Percentiles rank a stretch among this genome's conserved stretches.
These are phyloP conservation scores for Lactifluus volemus DNA, from an alignment of 768 basidiomycete species.

Conservation along the genomic window DNA sequence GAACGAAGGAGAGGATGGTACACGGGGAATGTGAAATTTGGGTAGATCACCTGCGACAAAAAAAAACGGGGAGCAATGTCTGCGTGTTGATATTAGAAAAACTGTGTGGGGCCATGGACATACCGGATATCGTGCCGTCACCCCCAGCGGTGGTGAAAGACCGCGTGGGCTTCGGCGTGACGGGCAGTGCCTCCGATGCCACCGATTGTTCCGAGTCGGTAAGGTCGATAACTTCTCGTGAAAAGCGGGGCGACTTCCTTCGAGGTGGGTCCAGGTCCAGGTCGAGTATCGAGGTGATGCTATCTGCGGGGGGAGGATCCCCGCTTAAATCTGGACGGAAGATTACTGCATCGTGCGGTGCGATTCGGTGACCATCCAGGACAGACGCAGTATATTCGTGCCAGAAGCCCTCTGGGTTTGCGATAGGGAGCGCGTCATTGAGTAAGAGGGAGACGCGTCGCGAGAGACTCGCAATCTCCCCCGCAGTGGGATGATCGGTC, in stretches of 20 bases:
- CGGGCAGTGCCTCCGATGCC: slow-evolving; percentile 35
- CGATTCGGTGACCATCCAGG: slow-evolving; percentile 12
- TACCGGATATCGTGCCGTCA: slow-evolving; percentile 13
- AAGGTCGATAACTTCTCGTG: slow-evolving; percentile 27
- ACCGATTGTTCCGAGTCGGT: slow-evolving; percentile 39
- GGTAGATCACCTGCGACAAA: slow-evolving; percentile 1
- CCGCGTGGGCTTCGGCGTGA: slow-evolving; percentile 37
- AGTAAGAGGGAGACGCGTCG: slow-evolving; percentile 18
- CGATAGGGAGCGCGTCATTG: slow-evolving; percentile 1
- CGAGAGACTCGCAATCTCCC: slow-evolving; percentile 11
- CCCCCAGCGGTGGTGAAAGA: slow-evolving; percentile 30
- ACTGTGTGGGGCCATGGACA: background rate
- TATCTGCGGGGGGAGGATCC: slow-evolving; percentile 4
- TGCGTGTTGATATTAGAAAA: background rate
- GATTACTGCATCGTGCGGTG: slow-evolving; percentile 5
- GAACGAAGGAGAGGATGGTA: slow-evolving; percentile 18
- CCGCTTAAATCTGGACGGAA: slow-evolving; percentile 10
- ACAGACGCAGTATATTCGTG: slow-evolving; percentile 2
- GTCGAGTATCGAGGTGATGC: slow-evolving; percentile 21
- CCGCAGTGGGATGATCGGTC: background rate
- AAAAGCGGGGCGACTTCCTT: slow-evolving; percentile 4
- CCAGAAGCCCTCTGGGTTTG: slow-evolving; percentile 1
- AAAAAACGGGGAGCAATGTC: background rate
- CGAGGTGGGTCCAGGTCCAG: slow-evolving; percentile 17
- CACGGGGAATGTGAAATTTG: slow-evolving; percentile 13